phyloP scores from a whole-genome alignment of 805 yeast genomes.

The Ogataea thermomethanolica region DNA sequence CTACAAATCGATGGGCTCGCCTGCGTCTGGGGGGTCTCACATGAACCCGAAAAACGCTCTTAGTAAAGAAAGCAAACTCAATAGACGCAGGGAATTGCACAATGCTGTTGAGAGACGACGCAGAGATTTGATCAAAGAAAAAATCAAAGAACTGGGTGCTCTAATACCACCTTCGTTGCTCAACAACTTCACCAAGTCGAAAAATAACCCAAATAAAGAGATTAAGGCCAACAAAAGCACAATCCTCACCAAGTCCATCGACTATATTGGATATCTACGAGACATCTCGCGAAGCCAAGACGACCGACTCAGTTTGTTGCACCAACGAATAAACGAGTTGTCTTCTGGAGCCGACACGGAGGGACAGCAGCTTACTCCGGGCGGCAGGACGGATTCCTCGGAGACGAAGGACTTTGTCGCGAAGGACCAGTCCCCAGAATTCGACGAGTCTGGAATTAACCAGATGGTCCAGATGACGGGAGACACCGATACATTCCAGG shows the following conservation, averaged over 20 bases:
- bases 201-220: conserved; percentile 45
- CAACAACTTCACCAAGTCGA: conserved; percentile 33
- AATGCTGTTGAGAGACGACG: conserved; percentile 93
- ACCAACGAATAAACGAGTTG: conserved; percentile 33
- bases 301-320: conserved; percentile 40
- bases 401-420: background rate
- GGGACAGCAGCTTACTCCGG: conserved; percentile 4
- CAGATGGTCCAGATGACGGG: background rate
- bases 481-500: conserved; percentile 1
- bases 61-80: conserved; percentile 65
- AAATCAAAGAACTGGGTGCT: conserved; percentile 77
- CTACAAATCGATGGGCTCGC: conserved; percentile 26
- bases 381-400: background rate
- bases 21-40: conserved; percentile 33
- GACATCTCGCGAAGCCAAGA: conserved; percentile 59
- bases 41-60: conserved; percentile 35
- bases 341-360: conserved; percentile 2
- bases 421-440: conserved; percentile 1
- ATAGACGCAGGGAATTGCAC: conserved; percentile 82
- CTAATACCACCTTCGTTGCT: conserved; percentile 76
- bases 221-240: conserved; percentile 80
- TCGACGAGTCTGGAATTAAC: background rate
- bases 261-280: conserved; percentile 65
- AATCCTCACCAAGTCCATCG: conserved; percentile 73
- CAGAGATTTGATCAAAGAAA: conserved; percentile 85